Percentiles rank a stretch among this genome's conserved stretches.
phyloP scores from a whole-genome alignment of 2,329 filamentous ascomycete genomes.

The Epichloe sp. region DNA sequence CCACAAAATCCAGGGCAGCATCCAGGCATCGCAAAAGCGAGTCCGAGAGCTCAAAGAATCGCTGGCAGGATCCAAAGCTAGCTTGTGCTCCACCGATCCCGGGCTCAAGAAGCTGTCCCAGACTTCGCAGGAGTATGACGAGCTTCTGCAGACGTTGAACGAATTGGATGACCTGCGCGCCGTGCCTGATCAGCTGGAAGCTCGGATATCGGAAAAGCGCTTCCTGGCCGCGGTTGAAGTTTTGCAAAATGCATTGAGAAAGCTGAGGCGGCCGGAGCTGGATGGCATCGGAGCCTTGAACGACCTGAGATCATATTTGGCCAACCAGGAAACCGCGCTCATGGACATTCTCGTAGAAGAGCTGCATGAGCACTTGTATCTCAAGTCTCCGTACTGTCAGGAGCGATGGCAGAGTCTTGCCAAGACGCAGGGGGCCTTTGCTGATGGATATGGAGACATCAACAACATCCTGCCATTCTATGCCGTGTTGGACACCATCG shows the following conservation, averaged over 20 bases:
- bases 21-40: slow-evolving; percentile 74
- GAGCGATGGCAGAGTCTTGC: slow-evolving; percentile 83
- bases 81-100: slow-evolving; percentile 72
- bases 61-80: slow-evolving; percentile 66
- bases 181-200: slow-evolving; percentile 85
- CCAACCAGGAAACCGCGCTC: slow-evolving; percentile 81
- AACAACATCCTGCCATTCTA: slow-evolving; percentile 41
- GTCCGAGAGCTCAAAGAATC: slow-evolving; percentile 74
- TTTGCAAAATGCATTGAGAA: slow-evolving; percentile 71
- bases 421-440: slow-evolving; percentile 46
- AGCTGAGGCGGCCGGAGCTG: slow-evolving; percentile 75
- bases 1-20: slow-evolving; percentile 93
- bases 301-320: slow-evolving; percentile 76
- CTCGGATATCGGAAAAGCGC: slow-evolving; percentile 88
- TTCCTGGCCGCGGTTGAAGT: slow-evolving; percentile 90
- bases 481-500: slow-evolving; percentile 44
- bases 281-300: slow-evolving; percentile 81
- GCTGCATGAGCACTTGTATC: slow-evolving; percentile 89
- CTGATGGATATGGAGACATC: slow-evolving; percentile 34
- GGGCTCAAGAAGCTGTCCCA: slow-evolving; percentile 83
- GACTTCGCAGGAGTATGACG: slow-evolving; percentile 81
- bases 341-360: slow-evolving; percentile 97
- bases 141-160: slow-evolving; percentile 68
- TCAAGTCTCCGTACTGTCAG: slow-evolving; percentile 95
- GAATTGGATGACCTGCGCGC: slow-evolving; percentile 79